Conservation (phyloP, 2,329 filamentous ascomycete species). For the Colletotrichum sp. region DNA sequence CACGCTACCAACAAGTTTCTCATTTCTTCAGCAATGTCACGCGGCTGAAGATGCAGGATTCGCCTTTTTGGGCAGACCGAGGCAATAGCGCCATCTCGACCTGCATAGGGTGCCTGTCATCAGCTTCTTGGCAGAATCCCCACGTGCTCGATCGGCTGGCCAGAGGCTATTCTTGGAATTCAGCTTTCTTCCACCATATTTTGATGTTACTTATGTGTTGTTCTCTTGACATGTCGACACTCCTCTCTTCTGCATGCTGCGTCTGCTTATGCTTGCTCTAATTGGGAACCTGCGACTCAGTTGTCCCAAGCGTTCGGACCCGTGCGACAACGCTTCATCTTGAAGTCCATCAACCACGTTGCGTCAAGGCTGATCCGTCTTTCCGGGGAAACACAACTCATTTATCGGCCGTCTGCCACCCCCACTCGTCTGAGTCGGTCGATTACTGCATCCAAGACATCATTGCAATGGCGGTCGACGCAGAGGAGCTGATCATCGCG, state of each 20-base stretch:
- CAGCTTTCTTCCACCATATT: neutral
- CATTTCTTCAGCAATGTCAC: neutral
- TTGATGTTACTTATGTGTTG: neutral
- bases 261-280: neutral
- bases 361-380: neutral
- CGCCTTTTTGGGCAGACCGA: constrained; percentile 2
- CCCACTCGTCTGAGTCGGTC: neutral
- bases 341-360: neutral
- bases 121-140: neutral
- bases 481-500: constrained; percentile 15
- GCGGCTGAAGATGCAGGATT: neutral
- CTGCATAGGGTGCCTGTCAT: neutral
- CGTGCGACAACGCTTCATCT: neutral
- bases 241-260: neutral
- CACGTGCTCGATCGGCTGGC: constrained; percentile 13
- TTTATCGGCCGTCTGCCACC: neutral
- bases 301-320: neutral
- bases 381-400: neutral
- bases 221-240: neutral
- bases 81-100: neutral
- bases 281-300: neutral
- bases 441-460: neutral
- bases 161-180: neutral
- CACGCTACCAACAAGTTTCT: neutral
- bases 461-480: constrained; percentile 12